phyloP scores from a whole-genome alignment of 352 stramenopile genomes.

The Phytophthora cajani region DNA sequence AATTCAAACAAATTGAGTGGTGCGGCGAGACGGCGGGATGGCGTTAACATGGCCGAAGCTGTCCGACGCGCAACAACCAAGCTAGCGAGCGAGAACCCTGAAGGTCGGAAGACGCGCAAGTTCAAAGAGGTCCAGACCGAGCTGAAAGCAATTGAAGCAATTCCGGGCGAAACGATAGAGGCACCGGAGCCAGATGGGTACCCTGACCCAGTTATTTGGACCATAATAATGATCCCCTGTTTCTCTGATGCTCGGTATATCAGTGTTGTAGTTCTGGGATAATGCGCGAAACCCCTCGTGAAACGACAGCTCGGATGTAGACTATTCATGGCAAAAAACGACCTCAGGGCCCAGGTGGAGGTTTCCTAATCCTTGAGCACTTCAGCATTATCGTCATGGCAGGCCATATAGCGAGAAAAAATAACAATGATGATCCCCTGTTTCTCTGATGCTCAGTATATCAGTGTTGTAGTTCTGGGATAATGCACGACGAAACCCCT shows the following conservation, averaged over 20 bases:
- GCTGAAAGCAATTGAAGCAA: constrained; percentile 17
- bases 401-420: too few species aligned
- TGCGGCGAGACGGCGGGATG: not conserved
- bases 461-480: too few species aligned
- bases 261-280: too few species aligned
- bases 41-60: constrained; percentile 20
- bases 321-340: not conserved
- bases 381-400: not conserved
- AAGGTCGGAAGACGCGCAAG: constrained; percentile 28
- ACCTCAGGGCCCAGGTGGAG: too few species aligned
- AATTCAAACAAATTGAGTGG: constrained; percentile 50
- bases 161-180: not conserved
- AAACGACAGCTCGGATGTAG: not conserved
- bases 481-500: too few species aligned
- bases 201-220: constrained; percentile 60
- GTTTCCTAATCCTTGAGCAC: too few species aligned
- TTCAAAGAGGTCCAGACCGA: constrained; percentile 30
- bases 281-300: too few species aligned
- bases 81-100: constrained; percentile 15
- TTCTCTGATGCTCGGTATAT: too few species aligned
- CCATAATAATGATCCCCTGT: constrained; percentile 2
- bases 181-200: constrained; percentile 22
- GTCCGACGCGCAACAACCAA: constrained; percentile 21
- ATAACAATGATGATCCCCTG: too few species aligned
- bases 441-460: too few species aligned